Percentiles rank a stretch among this genome's conserved stretches.
Evolutionary conservation across 495 filamentous ascomycete species (phyloP).

Genomic region (Oidiodendron maius): DNA sequence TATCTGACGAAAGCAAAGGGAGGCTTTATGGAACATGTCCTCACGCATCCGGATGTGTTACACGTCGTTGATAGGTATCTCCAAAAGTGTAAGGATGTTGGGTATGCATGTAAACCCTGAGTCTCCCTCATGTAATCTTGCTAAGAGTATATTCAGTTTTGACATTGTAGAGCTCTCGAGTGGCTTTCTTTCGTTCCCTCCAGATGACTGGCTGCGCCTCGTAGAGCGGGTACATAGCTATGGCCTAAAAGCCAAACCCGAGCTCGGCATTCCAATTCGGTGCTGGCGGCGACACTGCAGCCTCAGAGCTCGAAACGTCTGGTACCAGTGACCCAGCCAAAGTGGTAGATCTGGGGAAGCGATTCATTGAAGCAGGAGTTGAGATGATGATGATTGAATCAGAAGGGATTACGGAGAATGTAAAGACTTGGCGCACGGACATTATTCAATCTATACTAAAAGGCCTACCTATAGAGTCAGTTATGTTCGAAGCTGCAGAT

Average conservation of each 20-base stretch:
- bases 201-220: background rate
- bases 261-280: conserved; percentile 57
- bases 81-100: background rate
- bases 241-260: conserved; percentile 51
- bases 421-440: conserved; percentile 46
- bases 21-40: background rate
- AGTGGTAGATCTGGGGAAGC: conserved; percentile 41
- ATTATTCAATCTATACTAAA: conserved; percentile 50
- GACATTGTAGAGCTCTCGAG: background rate
- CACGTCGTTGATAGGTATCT: background rate
- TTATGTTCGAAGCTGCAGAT: conserved; percentile 60
- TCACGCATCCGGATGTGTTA: background rate
- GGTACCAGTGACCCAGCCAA: conserved; percentile 48
- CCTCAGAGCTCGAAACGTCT: conserved; percentile 40
- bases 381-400: conserved; percentile 46
- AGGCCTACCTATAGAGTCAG: conserved; percentile 44
- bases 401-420: background rate
- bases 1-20: background rate
- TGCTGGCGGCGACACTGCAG: conserved; percentile 50
- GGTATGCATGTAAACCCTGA: background rate
- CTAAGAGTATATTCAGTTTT: background rate
- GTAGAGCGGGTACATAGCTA: conserved; percentile 10
- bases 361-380: conserved; percentile 49
- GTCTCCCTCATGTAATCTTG: background rate
- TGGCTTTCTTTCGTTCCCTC: background rate